Percentiles rank a stretch among this genome's conserved stretches.
phyloP scores from a whole-genome alignment of 805 yeast species.

The Cyberlindnera maritima region DNA sequence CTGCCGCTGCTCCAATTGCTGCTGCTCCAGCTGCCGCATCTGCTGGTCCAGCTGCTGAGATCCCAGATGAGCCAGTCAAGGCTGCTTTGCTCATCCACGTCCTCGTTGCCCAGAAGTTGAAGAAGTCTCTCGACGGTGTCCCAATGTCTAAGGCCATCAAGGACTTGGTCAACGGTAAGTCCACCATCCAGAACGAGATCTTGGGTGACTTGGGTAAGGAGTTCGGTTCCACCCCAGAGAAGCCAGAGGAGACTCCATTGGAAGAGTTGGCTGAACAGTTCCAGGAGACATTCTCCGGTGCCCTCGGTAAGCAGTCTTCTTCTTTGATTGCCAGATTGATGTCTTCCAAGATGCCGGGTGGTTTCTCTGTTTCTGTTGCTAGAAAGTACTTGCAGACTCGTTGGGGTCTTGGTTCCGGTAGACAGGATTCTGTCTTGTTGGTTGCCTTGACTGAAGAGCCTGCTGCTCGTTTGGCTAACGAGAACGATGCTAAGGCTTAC shows the following conservation, averaged over 20 bases:
- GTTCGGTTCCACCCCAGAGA: constrained; percentile 97
- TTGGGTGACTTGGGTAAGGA: constrained; percentile 98
- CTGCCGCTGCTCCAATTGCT: constrained; percentile 55
- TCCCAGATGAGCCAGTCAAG: constrained; percentile 87
- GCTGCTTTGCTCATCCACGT: constrained; percentile 83
- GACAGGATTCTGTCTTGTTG: constrained; percentile 89
- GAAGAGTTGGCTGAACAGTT: constrained; percentile 93
- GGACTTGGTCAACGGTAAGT: constrained; percentile 97
- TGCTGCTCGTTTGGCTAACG: constrained; percentile 79
- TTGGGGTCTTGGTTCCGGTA: constrained; percentile 91
- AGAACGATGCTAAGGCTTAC: constrained; percentile 86
- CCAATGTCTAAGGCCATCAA: constrained; percentile 92
- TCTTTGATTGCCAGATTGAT: constrained; percentile 87
- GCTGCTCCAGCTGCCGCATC: constrained; percentile 59
- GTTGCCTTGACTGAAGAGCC: constrained; percentile 89
- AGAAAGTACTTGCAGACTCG: constrained; percentile 89
- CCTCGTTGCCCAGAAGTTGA: constrained; percentile 91
- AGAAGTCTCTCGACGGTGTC: constrained; percentile 82
- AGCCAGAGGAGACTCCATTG: constrained; percentile 97
- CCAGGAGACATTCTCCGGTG: constrained; percentile 87
- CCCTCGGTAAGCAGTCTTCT: constrained; percentile 89
- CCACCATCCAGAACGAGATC: constrained; percentile 97
- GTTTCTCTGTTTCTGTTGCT: constrained; percentile 87
- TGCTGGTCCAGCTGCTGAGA: constrained; percentile 77
- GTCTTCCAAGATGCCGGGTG: constrained; percentile 99